These are phyloP conservation scores for Solanum chacoense DNA, from an alignment of 305 asterid genomes.

Conservation along the genomic window DNA sequence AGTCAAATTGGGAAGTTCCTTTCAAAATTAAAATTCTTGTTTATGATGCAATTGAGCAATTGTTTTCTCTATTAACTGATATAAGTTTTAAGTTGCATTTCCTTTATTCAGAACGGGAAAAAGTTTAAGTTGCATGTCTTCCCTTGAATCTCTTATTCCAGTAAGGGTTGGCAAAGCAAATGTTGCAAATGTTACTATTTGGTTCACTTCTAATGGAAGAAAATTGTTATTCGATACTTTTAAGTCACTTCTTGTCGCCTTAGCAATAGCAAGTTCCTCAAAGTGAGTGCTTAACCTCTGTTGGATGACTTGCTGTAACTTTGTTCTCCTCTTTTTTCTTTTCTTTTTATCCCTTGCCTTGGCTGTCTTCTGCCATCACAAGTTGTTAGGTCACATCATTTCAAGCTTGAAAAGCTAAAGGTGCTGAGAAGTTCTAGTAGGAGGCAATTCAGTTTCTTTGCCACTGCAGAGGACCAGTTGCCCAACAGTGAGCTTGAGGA, in stretches of 20 bases:
- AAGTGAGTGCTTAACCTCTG: not conserved
- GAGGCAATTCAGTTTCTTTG: slow-evolving; percentile 25
- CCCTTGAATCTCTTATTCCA: not conserved
- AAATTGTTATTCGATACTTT: not conserved
- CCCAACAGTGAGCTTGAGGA: slow-evolving; percentile 26
- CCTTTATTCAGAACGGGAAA: not conserved
- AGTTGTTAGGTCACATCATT: slow-evolving; percentile 37
- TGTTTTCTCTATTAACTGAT: not conserved
- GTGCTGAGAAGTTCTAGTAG: slow-evolving; percentile 22
- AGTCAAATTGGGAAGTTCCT: slow-evolving; percentile 4
- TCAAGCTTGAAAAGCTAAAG: slow-evolving; percentile 25
- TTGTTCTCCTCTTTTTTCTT: not conserved
- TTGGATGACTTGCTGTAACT: not conserved
- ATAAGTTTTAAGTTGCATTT: not conserved
- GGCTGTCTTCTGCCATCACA: slow-evolving; percentile 8
- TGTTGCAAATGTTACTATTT: not conserved
- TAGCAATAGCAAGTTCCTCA: not conserved
- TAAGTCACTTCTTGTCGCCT: not conserved
- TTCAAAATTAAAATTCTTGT: not conserved
- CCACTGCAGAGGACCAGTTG: slow-evolving; percentile 37
- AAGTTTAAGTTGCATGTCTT: not conserved
- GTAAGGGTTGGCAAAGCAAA: not conserved
- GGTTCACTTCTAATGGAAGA: not conserved
- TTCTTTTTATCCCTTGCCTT: slow-evolving; percentile 1
- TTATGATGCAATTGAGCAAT: slow-evolving; percentile 2